phyloP scores from a whole-genome alignment of 306 rosid species.

The Crataegus laevigata region DNA sequence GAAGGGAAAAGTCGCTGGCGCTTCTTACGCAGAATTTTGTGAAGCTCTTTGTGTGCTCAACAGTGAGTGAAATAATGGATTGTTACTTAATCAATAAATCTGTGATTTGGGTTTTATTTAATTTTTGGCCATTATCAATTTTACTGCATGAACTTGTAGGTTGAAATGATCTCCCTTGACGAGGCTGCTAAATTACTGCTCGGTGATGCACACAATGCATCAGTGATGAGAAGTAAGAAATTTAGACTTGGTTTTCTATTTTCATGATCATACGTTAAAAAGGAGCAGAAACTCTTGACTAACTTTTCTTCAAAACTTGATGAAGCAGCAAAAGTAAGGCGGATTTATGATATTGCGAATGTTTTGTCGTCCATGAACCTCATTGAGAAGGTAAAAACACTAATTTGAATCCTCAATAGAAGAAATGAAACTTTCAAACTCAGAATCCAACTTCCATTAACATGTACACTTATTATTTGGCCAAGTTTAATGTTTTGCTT shows the following conservation, averaged over 20 bases:
- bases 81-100: neutral
- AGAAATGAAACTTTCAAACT: neutral
- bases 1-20: conserved; percentile 84
- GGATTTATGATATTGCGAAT: conserved; percentile 90
- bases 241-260: neutral
- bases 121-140: neutral
- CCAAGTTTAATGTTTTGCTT: neutral
- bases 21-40: conserved; percentile 89
- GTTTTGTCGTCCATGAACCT: conserved; percentile 81
- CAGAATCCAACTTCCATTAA: neutral
- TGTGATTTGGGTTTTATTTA: neutral
- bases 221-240: conserved; percentile 74
- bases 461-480: neutral
- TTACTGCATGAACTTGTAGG: conserved; percentile 28
- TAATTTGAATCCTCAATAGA: neutral
- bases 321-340: conserved; percentile 82
- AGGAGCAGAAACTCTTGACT: conserved; percentile 3
- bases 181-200: conserved; percentile 85
- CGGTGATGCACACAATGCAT: conserved; percentile 62
- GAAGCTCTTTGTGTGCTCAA: conserved; percentile 86
- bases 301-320: conserved; percentile 1
- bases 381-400: conserved; percentile 70
- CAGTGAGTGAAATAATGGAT: conserved; percentile 34
- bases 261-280: neutral
- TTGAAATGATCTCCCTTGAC: conserved; percentile 71